Conservation (phyloP, 805 yeast species). For the Pichia heedii region DNA sequence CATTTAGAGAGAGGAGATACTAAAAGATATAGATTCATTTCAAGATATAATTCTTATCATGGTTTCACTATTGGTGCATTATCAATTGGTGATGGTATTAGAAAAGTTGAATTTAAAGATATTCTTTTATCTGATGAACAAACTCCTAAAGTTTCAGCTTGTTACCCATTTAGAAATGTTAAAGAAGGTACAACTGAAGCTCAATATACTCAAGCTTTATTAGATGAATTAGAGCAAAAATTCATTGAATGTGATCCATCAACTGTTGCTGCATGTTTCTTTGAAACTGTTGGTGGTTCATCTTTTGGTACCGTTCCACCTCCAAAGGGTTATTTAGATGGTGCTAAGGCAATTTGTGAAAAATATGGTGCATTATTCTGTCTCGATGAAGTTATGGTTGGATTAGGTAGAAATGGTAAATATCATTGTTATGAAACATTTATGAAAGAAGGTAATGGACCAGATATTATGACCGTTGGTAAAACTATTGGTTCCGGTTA, state of each 20-base stretch:
- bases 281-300: constrained; percentile 40
- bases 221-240: constrained; percentile 32
- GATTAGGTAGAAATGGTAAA: constrained; percentile 44
- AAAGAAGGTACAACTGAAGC: constrained; percentile 22
- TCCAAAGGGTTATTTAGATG: constrained; percentile 37
- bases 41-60: constrained; percentile 39
- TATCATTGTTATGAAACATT: constrained; percentile 38
- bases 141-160: constrained; percentile 23
- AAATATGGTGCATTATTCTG: constrained; percentile 92
- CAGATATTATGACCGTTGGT: constrained; percentile 43
- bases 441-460: constrained; percentile 31
- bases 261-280: constrained; percentile 33
- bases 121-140: constrained; percentile 17
- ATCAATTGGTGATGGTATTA: constrained; percentile 31
- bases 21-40: constrained; percentile 33
- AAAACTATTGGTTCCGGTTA: constrained; percentile 45
- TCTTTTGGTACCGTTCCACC: constrained; percentile 37
- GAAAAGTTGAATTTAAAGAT: constrained; percentile 27
- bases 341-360: constrained; percentile 55
- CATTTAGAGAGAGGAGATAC: constrained; percentile 35
- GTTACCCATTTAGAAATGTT: constrained; percentile 17
- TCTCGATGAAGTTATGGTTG: constrained; percentile 81
- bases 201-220: constrained; percentile 28
- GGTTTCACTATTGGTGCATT: constrained; percentile 42
- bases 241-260: constrained; percentile 34